Base-by-base conservation (phyloP, 139 green algal species). In the Coelastrella sp. region DNA sequence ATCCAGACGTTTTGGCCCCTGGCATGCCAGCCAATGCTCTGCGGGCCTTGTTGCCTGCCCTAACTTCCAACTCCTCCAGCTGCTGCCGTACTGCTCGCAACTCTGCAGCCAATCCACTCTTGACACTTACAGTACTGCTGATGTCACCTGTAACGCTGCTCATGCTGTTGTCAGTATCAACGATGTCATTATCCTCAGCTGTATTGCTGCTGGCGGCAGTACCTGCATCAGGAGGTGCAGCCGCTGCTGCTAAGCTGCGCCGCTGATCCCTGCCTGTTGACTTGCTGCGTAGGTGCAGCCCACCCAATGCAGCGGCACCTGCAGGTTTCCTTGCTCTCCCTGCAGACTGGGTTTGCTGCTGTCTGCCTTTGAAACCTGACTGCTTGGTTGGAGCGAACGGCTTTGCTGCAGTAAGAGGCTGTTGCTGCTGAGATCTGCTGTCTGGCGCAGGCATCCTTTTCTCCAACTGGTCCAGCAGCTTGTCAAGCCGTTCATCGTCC, bases 401-500 rank as follows among this genome's bases (percentile, higher is more conserved):
- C n/a, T n/a, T n/a, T n/a, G n/a, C n/a, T n/a, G n/a, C n/a, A n/a
- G n/a, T n/a, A n/a, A n/a, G n/a, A 25, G 66, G 34, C 71, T 37
- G 25, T 53, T 45, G 71, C 71, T 79, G 71, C 43, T 79, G 71
- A 21, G 7, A 15, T 17, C 75, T 45, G 50, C 78, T 5, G 6
- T 76, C 23, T 34, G 25, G 79, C 3, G 9, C n/a, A 4, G 80
- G 80, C 35, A 57, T 77, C n/a, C 30, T 73, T 38, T 66, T 85
- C 78, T 91, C 84, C 6, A 92, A 80, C 48, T 88, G 69, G 23
- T 92, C 81, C 69, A 92, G 77, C 35, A 90, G 81, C 25, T 86
- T 83, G 74, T 94, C 89, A 37, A 91, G 86, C 35, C 87, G 48
- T 73, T 93, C 85, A 72, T 91, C 85, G 32, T 93, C 90, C 1